Evolutionary conservation across 1,139 yeast species (phyloP), one percentile per base, ranked within the genome.

Genomic region (Candida pseudocylindracea): DNA sequence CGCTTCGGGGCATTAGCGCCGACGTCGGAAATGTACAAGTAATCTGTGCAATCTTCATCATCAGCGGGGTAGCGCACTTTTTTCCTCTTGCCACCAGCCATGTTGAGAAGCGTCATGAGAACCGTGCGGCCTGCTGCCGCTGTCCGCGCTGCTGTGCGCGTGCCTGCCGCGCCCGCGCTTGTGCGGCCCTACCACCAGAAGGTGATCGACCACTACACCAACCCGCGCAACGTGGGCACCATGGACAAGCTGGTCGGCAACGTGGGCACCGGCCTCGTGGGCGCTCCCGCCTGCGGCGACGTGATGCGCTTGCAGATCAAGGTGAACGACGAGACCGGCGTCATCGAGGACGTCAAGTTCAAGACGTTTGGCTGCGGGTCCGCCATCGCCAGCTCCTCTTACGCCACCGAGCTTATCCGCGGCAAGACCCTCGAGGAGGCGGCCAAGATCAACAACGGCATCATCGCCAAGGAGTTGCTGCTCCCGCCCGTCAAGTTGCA

Each of bases 201-300:
- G 48, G 65, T 57, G 32, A 74, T 88, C 43, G 98, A 88, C 51
- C 98, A 88, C 53, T 88, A 88, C 55, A 73, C 80, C 48, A 85
- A 85, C 57, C 98, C 98, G 38, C 69, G 98, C 53, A 88, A 88
- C 50, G 98, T 88, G 31, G 98, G 98, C 12, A 67, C 94, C 7
- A 57, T 88, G 54, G 81, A 83, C 54, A 83, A 85, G 56, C 64
- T 63, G 39, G 68, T 71, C 38, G 46, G 54, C 20, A 68, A 72
- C 42, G 96, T 88, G n/a, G 98, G 98, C 31, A 88, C 98, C 2
- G 98, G 98, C 2, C 66, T 88, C 31, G 98, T 88, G 12, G 88
- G 98, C 35, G 98, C 98, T 0, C 98, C 98, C 36, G 98, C 98
- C 1, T 88, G 98, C 60, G 98, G 98, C 37, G 98, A 88, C 59